Evolutionary conservation across 2,329 filamentous ascomycete species (phyloP), one percentile per base, ranked within the genome.

Genomic region (Ophiostoma fasciatum): DNA sequence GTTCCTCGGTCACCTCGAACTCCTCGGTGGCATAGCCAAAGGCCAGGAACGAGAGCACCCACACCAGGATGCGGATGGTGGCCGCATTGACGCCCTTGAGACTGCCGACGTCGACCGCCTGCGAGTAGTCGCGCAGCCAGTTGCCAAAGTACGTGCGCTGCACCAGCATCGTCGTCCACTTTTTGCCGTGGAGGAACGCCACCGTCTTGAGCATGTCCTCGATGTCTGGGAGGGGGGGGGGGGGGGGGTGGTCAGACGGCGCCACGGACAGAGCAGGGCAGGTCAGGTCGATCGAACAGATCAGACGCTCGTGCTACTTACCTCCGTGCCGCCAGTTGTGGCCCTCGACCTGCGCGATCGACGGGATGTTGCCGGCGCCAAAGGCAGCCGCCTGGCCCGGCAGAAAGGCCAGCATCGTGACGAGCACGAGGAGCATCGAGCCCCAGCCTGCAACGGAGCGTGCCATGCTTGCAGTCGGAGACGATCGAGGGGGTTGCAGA

Each of bases 1-100:
- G 71, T 42, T 88, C 82, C 28, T 79, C 71, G 2, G 82, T 88
- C 31, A 88, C 82, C 50, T 88, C 82, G 47, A 85, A 90, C 50
- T 88, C 82, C 31, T 71, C 78, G 1, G 82, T 88, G n/a, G 81
- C 82, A 57, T 85, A 88, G 25, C 82, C 82, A 54, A 85, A 83
- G 26, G 75, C 74, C 57, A 88, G 66, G 56, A 88, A 88, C 1
- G 79, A 82, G 19, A 90, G 66, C 29, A 88, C 73, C 80, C 81
- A 85, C 42, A 87, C 64, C 26, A 90, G 59, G 41, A 88, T 72
- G 29, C 82, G 70, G 47, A 90, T 82, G 4, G 82, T 85, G 26
- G 78, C 76, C 23, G 79, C 77, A 44, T 81, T 82, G 41, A 84
- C 75, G 41, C 75, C 77, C 58, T 85, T 87, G 42, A 90, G 57